Evolutionary conservation across 495 filamentous ascomycete species (phyloP), one percentile per base, ranked within the genome.

Genomic region (Aspergillus wentii): DNA sequence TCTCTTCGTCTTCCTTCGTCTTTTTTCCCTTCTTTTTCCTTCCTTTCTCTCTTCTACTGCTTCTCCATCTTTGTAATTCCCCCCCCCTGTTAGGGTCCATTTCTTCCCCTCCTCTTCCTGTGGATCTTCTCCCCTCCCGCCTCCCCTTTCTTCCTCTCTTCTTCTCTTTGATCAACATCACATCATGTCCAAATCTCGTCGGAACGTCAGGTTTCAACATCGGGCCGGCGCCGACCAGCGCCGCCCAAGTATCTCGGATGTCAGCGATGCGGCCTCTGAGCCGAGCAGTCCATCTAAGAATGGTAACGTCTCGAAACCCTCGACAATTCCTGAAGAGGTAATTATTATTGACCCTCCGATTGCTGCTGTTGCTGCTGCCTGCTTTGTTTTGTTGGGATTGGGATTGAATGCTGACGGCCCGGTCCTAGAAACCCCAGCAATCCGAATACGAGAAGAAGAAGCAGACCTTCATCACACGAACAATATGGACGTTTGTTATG

Each of bases 401-500:
- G n/a, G n/a, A n/a, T n/a, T n/a, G n/a, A n/a, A n/a, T n/a, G n/a
- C n/a, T n/a, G n/a, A n/a, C n/a, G n/a, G n/a, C n/a, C n/a, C n/a
- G n/a, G 58, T 54, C 62, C 31, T 63, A 75, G 19, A 39, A 57
- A 36, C 49, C 68, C 33, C 55, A 54, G 39, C 51, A 66, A 26
- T 79, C 88, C 55, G 94, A 95, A 16, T 95, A 91, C 62, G 88
- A 96, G 56, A 97, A 95, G 80, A 99, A 99, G 67, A 95, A 94
- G 64, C 83, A 88, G 63, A 94, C 89, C 53, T 96, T 99, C 75
- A 87, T 95, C 50, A 95, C 89, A 8, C 84, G 94, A 40, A 88
- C 92, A 23, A 88, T 97, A 76, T 99, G 94, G 94, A 95, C 85
- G 16, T 82, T 99, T 32, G 80, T 95, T 48, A 99, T 99, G 94